These are phyloP conservation scores for Stagonosporopsis rhizophila DNA, from an alignment of 2,329 filamentous ascomycete genomes.

Conservation along the genomic window DNA sequence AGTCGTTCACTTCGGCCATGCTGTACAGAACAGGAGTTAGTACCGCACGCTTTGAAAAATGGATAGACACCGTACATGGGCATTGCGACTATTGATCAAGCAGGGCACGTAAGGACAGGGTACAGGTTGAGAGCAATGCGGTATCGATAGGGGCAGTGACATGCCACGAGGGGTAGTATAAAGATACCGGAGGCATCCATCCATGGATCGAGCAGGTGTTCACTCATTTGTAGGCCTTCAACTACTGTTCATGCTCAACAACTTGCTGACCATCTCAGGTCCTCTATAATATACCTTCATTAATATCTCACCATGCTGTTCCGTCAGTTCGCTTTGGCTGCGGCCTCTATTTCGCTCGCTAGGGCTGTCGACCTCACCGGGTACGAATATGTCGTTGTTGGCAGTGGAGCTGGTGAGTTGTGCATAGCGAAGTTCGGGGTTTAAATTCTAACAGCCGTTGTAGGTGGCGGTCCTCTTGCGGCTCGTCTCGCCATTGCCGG, in stretches of 20 bases:
- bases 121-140: conserved; percentile 3
- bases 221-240: conserved; percentile 15
- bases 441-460: not conserved
- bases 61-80: conserved; percentile 2
- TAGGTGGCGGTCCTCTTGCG: conserved; percentile 46
- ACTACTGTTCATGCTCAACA: not conserved
- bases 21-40: conserved; percentile 8
- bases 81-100: conserved; percentile 10
- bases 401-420: conserved; percentile 52
- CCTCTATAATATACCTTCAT: conserved; percentile 9
- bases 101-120: conserved; percentile 3
- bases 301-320: conserved; percentile 32
- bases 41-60: conserved; percentile 16
- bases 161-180: conserved; percentile 14
- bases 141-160: conserved; percentile 10
- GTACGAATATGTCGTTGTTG: conserved; percentile 70
- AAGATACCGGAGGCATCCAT: conserved; percentile 1
- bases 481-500: conserved; percentile 66
- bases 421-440: not conserved
- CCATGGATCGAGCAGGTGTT: conserved; percentile 11
- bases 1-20: conserved; percentile 11
- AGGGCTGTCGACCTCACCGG: conserved; percentile 40
- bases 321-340: conserved; percentile 26
- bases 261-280: conserved; percentile 19
- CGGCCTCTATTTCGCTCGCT: conserved; percentile 32